These are phyloP conservation scores for Lipomyces chichibuensis DNA, from an alignment of 805 yeast genomes.

Conservation along the genomic window DNA sequence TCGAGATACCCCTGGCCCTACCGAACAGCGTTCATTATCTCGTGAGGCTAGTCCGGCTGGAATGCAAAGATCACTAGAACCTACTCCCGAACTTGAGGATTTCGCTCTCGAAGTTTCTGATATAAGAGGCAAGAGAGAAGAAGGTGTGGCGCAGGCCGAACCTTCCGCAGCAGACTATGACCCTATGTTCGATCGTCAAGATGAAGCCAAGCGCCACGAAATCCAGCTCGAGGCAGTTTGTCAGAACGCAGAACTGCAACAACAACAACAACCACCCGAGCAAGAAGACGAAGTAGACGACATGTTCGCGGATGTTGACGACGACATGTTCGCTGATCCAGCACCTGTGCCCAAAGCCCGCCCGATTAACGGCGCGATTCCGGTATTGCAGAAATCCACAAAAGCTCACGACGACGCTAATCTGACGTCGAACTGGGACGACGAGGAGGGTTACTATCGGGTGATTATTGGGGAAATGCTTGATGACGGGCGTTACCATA, in stretches of 20 bases:
- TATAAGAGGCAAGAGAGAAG: neutral
- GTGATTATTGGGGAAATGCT: slow-evolving; percentile 44
- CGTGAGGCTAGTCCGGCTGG: slow-evolving; percentile 12
- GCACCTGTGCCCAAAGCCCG: slow-evolving; percentile 3
- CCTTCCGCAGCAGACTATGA: slow-evolving; percentile 18
- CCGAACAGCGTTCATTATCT: neutral
- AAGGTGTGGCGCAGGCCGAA: neutral
- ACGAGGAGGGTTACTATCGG: slow-evolving; percentile 44
- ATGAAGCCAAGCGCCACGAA: slow-evolving; percentile 17
- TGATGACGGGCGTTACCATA: slow-evolving; percentile 39
- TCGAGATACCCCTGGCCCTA: neutral
- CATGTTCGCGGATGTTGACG: slow-evolving; percentile 39
- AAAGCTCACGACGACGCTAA: slow-evolving; percentile 28
- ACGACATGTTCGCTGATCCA: slow-evolving; percentile 34
- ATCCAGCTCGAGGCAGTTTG: neutral
- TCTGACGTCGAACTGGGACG: slow-evolving; percentile 44
- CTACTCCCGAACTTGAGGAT: slow-evolving; percentile 3
- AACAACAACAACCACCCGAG: neutral
- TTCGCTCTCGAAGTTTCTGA: neutral
- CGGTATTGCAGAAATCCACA: slow-evolving; percentile 14
- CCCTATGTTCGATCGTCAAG: slow-evolving; percentile 10
- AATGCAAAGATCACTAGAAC: neutral
- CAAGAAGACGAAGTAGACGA: slow-evolving; percentile 37
- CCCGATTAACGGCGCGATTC: slow-evolving; percentile 9
- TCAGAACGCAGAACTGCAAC: neutral